These are phyloP conservation scores for Lipomyces yamadae DNA, from an alignment of 805 yeast genomes.

Conservation along the genomic window DNA sequence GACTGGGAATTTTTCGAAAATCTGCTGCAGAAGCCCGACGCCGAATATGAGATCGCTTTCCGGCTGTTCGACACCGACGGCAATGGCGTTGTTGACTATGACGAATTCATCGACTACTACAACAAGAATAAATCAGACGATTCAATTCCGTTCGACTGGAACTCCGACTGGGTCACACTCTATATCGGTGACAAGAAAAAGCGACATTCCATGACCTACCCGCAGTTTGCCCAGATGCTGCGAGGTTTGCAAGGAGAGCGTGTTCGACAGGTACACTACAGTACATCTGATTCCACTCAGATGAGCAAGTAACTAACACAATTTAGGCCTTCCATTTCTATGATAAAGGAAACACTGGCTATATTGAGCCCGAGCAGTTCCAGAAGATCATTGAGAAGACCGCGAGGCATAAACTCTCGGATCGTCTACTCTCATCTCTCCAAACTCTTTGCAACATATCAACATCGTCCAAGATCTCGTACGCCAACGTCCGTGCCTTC, in stretches of 20 bases:
- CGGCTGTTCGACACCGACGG: conserved; percentile 52
- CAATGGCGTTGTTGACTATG: conserved; percentile 48
- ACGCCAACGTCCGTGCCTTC: conserved; percentile 52
- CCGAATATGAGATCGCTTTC: conserved; percentile 58
- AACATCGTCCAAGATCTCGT: conserved; percentile 46
- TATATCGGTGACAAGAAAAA: conserved; percentile 48
- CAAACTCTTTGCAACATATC: conserved; percentile 48
- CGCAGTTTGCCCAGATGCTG: conserved; percentile 53
- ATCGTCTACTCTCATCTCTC: conserved; percentile 46
- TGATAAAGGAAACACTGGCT: conserved; percentile 48
- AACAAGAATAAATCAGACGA: conserved; percentile 45
- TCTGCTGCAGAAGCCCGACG: conserved; percentile 58
- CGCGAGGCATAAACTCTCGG: conserved; percentile 51
- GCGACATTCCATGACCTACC: conserved; percentile 49
- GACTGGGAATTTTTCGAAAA: conserved; percentile 80
- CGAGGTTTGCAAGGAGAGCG: conserved; percentile 54
- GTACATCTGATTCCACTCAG: background rate
- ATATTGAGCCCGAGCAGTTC: conserved; percentile 50
- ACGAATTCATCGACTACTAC: conserved; percentile 49
- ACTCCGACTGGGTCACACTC: conserved; percentile 49
- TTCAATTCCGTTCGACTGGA: conserved; percentile 52
- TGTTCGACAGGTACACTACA: conserved; percentile 46
- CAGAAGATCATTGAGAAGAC: conserved; percentile 47
- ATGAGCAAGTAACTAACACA: background rate
- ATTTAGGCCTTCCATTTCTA: conserved; percentile 46